Conservation (phyloP, 352 stramenopile genomes). For the Pythium vanterpoolii region DNA sequence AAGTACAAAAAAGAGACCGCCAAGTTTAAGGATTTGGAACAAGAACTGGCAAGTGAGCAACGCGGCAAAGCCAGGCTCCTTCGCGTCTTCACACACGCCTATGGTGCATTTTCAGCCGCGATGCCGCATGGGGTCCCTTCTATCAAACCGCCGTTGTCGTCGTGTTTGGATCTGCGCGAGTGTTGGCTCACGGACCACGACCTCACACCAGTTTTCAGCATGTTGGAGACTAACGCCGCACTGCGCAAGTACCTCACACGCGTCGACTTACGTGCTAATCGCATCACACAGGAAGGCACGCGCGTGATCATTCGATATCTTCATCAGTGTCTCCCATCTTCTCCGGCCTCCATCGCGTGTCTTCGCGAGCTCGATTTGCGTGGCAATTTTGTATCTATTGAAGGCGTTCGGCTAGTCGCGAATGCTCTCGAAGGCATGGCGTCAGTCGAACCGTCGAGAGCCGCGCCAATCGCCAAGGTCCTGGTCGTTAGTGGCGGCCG, state of each 20-base stretch:
- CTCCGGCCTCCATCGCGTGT: slow-evolving; percentile 15
- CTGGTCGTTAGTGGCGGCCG: slow-evolving; percentile 41
- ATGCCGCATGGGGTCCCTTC: not conserved
- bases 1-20: slow-evolving; percentile 29
- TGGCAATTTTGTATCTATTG: slow-evolving; percentile 67
- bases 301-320: slow-evolving; percentile 31
- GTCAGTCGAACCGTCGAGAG: not conserved
- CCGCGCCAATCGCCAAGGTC: slow-evolving; percentile 32
- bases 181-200: slow-evolving; percentile 59
- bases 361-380: slow-evolving; percentile 58
- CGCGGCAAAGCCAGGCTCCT: slow-evolving; percentile 48
- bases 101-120: not conserved
- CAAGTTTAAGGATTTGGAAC: slow-evolving; percentile 33
- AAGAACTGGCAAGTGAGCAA: slow-evolving; percentile 39
- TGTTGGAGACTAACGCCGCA: slow-evolving; percentile 27
- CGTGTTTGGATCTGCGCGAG: slow-evolving; percentile 39
- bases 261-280: slow-evolving; percentile 60
- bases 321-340: slow-evolving; percentile 1
- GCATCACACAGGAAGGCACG: slow-evolving; percentile 52
- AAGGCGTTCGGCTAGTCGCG: slow-evolving; percentile 55
- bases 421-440: slow-evolving; percentile 40
- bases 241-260: slow-evolving; percentile 18
- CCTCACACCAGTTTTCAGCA: slow-evolving; percentile 34
- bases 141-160: not conserved
- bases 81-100: slow-evolving; percentile 31